These are phyloP conservation scores for Solanum arcanum DNA, from an alignment of 257 asterid genomes.

Conservation along the genomic window DNA sequence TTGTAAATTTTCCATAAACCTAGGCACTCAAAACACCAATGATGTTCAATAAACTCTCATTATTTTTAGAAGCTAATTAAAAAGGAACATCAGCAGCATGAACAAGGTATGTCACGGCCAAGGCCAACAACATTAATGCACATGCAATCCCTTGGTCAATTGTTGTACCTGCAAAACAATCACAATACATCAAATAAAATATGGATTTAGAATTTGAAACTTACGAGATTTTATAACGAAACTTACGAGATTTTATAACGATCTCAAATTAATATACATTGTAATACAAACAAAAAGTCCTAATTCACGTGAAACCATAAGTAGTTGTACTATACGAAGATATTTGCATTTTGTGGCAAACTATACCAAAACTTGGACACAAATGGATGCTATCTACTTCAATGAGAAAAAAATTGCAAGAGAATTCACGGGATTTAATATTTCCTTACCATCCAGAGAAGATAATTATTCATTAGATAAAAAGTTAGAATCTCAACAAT, in stretches of 20 bases:
- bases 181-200: not conserved
- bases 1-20: not conserved
- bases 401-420: not conserved
- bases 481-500: not conserved
- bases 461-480: not conserved
- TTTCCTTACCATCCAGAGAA: not conserved
- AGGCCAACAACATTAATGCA: slow-evolving; percentile 43
- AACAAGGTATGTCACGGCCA: slow-evolving; percentile 47
- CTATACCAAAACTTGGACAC: not conserved
- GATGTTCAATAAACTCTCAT: not conserved
- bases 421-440: not conserved
- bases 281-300: not conserved
- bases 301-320: not conserved
- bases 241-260: not conserved
- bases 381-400: not conserved
- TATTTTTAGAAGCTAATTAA: not conserved
- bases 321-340: not conserved
- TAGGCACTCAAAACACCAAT: not conserved
- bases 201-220: not conserved
- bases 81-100: slow-evolving; percentile 48
- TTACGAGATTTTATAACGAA: not conserved
- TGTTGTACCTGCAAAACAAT: slow-evolving; percentile 25
- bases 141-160: slow-evolving; percentile 55
- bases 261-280: not conserved
- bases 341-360: not conserved